Evolutionary conservation across 768 basidiomycete genomes (phyloP), one percentile per base, ranked within the genome.

Genomic region (Mycena kentingensis): DNA sequence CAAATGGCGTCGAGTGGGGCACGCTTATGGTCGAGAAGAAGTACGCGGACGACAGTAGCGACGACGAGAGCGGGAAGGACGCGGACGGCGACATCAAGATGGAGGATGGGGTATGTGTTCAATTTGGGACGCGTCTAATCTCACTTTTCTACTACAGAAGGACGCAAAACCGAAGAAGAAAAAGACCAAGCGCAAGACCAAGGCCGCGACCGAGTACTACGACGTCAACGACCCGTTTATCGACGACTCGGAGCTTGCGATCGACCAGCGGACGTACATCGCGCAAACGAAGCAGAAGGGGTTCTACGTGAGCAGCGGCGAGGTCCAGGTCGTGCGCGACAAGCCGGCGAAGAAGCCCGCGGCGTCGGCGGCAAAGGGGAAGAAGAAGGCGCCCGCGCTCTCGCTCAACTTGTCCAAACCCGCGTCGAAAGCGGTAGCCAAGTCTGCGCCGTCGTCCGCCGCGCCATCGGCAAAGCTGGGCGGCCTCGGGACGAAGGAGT

Each of bases 151-250:
- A 39, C 28, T 39, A 19, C 57, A 77, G 73, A 73, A 77, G 67
- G 85, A 83, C 64, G 1, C 50, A 25, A 54, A 57, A n/a, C 32
- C 51, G 8, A 58, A 58, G 26, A 55, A 54, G 35, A 26, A 21
- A n/a, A 32, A 46, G 24, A 54, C 44, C 42, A 58, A 39, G 19
- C n/a, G n/a, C n/a, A 39, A 58, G 31, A 24, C 45, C 35, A 80
- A 75, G 51, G 66, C 69, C 1, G 74, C 76, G 0, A 71, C 82
- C 19, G 90, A 89, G 65, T 91, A 93, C 63, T 99, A 99, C 76
- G 96, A 99, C 72, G 76, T 86, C 18, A 73, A 78, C 0, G 97
- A 99, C 71, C 89, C 92, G 0, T 98, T 98, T 73, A 97, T 99
- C 65, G 97, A 99, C 76, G 97, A 99, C 71, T 92, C 93, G 2